Conservation (phyloP, 179 eudicot genomes). For the Spinacia oleracea region DNA sequence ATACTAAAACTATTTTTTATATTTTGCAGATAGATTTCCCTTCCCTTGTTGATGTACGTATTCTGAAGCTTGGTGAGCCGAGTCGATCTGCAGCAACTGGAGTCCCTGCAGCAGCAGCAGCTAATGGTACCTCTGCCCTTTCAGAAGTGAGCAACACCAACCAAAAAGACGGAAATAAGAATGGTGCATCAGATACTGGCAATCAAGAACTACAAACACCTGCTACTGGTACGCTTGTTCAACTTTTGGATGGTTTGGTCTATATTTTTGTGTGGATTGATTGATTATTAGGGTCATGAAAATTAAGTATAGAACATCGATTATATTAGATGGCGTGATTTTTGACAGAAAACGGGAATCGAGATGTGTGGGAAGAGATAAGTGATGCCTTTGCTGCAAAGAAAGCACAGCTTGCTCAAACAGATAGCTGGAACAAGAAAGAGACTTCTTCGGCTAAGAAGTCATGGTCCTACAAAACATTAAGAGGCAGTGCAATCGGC, state of each 20-base stretch:
- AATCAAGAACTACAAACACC: slow-evolving; percentile 28
- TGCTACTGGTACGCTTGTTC: slow-evolving; percentile 33
- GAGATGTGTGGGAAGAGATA: slow-evolving; percentile 64
- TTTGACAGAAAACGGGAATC: slow-evolving; percentile 34
- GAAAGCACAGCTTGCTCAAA: slow-evolving; percentile 49
- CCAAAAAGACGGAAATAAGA: slow-evolving; percentile 23
- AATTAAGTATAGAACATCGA: background rate
- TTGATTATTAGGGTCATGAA: background rate
- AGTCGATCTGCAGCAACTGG: slow-evolving; percentile 31
- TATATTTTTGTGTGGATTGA: background rate
- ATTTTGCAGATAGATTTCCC: slow-evolving; percentile 72
- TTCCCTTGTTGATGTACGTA: slow-evolving; percentile 74
- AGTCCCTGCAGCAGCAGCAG: slow-evolving; percentile 20
- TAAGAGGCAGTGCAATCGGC: slow-evolving; percentile 63
- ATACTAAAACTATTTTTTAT: background rate
- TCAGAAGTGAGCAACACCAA: slow-evolving; percentile 25
- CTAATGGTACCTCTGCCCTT: slow-evolving; percentile 29
- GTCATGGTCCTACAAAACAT: slow-evolving; percentile 66
- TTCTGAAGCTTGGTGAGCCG: slow-evolving; percentile 46
- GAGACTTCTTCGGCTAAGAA: slow-evolving; percentile 31
- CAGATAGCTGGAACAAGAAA: slow-evolving; percentile 52
- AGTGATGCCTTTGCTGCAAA: slow-evolving; percentile 51
- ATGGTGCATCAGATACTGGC: slow-evolving; percentile 27
- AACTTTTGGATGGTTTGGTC: background rate
- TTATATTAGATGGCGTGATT: background rate